phyloP scores from a whole-genome alignment of 164 flowering plant genomes.

The Vitis rupestris region DNA sequence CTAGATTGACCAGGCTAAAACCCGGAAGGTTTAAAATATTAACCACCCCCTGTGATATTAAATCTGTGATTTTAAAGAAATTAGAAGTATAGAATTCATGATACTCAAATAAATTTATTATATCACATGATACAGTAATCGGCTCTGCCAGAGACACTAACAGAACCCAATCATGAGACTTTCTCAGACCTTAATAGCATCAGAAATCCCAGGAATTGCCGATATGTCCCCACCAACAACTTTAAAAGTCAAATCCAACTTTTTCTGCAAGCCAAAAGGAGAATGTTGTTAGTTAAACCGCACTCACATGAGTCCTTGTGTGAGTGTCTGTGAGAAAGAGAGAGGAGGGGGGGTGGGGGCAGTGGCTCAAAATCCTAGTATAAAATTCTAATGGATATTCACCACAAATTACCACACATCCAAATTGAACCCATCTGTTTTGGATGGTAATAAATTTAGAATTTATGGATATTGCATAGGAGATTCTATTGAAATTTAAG shows the following conservation, averaged over 20 bases:
- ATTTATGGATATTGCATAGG: neutral
- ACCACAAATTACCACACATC: too few species aligned
- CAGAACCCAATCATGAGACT: neutral
- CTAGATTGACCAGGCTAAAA: too few species aligned
- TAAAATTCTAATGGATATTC: too few species aligned
- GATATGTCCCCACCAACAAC: slow-evolving; percentile 92
- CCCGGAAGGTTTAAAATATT: too few species aligned
- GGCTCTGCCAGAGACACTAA: neutral
- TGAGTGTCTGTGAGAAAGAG: neutral
- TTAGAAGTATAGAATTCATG: too few species aligned
- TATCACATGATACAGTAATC: neutral
- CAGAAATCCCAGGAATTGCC: slow-evolving; percentile 80
- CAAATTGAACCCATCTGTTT: too few species aligned
- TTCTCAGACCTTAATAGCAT: slow-evolving; percentile 79
- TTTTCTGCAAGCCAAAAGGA: slow-evolving; percentile 61
- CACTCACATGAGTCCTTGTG: neutral
- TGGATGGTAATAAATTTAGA: too few species aligned
- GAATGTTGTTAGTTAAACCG: neutral
- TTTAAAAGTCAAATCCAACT: slow-evolving; percentile 89
- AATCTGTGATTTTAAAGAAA: too few species aligned
- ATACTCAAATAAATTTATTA: too few species aligned
- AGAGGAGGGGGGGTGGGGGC: too few species aligned
- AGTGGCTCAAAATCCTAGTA: too few species aligned
- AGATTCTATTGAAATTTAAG: neutral
- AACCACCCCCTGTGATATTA: too few species aligned